Base-by-base conservation (phyloP, 768 basidiomycete species). In the Bullera alba region DNA sequence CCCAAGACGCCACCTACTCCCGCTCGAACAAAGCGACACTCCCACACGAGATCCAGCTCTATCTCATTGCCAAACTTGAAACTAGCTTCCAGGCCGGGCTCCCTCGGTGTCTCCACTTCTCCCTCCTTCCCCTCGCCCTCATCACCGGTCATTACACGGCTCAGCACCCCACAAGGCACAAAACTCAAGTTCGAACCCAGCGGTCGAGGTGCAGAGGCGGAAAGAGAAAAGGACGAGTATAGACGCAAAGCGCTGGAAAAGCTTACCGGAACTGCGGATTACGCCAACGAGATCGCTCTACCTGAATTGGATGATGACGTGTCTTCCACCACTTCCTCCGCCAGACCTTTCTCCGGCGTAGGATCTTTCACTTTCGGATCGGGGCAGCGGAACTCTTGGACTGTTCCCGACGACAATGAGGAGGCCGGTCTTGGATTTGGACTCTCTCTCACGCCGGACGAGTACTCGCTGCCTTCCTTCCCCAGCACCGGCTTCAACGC, bases 51-150 rank as follows among this genome's bases (percentile, higher is more conserved):
- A 32, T 68, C 66, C 21, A 58, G 49, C 28, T 68, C 66, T 27
- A 68, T 68, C 41, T 68, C 66, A 4, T 39, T 65, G 3, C 56
- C 66, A 4, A 62, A 63, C 48, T 57, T 63, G 21, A 65, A 58
- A 42, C 46, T 67, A 12, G 56, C 39, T 7, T 19, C 58, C 21
- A 41, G 58, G 25, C 65, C 65, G 16, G 53, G 44, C 16, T 65
- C 63, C 1, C 55, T 65, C n/a, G 66, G 66, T 16, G 46, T 67
- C 5, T 57, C 65, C 6, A 50, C 57, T 4, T 61, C 62, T 7
- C 62, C 65, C 22, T 47, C 43, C 5, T 67, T 62, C 1, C 62
- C 60, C 3, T 48, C 54, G 32, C 37, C 38, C 43, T 46, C 17
- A 6, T 43, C 12, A 23, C 34, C 10, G 34, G 46, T 15, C 45